phyloP scores from a whole-genome alignment of 257 asterid genomes.

The Ocimum tenuiflorum region DNA sequence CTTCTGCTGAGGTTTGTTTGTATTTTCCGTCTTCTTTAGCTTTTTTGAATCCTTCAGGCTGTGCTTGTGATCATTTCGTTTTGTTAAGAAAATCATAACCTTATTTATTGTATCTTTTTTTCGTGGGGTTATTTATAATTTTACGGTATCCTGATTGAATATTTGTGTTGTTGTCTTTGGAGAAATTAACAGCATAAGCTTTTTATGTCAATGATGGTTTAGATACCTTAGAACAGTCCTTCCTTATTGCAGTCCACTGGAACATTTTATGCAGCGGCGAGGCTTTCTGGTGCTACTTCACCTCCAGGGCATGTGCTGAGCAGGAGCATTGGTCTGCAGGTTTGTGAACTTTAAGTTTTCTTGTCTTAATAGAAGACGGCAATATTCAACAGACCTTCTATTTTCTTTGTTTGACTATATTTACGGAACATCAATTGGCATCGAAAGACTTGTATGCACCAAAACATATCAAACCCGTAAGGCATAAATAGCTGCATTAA shows the following conservation, averaged over 20 bases:
- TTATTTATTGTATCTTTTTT: too few species aligned
- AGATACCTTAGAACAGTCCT: slow-evolving; percentile 8
- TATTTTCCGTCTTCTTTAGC: neutral
- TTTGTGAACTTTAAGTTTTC: slow-evolving; percentile 3
- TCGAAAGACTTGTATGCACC: neutral
- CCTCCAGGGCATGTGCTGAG: slow-evolving; percentile 87
- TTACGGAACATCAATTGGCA: neutral
- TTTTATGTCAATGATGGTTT: neutral
- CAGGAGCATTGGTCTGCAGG: slow-evolving; percentile 99
- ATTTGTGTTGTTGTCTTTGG: neutral
- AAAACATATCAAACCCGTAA: neutral
- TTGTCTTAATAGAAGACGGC: neutral
- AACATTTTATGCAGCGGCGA: slow-evolving; percentile 85
- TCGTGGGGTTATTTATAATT: too few species aligned
- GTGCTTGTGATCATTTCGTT: neutral
- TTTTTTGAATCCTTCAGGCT: neutral
- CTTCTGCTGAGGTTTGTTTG: slow-evolving; percentile 79
- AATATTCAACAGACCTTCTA: neutral
- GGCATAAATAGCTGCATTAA: neutral
- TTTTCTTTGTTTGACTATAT: too few species aligned
- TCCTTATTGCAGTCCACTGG: slow-evolving; percentile 69
- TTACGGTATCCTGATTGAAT: neutral
- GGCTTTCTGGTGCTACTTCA: slow-evolving; percentile 89
- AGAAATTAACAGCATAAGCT: neutral
- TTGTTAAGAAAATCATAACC: neutral